Conservation (phyloP, 169 alveolate species). For the Plasmodium blacklocki region DNA sequence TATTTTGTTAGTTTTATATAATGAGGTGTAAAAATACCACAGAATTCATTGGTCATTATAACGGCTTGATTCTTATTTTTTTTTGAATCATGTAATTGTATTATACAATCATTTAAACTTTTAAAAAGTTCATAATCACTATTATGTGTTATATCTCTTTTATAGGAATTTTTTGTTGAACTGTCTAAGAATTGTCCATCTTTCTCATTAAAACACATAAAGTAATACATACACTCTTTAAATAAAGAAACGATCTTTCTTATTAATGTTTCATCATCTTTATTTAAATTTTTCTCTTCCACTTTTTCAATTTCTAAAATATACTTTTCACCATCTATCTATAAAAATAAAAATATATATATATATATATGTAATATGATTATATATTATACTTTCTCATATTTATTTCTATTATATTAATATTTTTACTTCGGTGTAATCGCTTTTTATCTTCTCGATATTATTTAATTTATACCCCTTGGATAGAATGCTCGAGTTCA, state of each 20-base stretch:
- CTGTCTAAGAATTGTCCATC: constrained; percentile 48
- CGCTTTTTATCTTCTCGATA: constrained; percentile 14
- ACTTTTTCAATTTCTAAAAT: constrained; percentile 47
- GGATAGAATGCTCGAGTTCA: constrained; percentile 21
- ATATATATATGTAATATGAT: no score
- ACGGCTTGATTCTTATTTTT: constrained; percentile 46
- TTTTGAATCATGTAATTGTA: constrained; percentile 56
- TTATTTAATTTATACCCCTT: constrained; percentile 43
- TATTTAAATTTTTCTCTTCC: constrained; percentile 20
- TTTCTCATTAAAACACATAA: constrained; percentile 65
- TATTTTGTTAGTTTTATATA: constrained; percentile 54
- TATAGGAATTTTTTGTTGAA: neutral
- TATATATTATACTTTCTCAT: neutral
- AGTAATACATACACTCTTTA: constrained; percentile 70
- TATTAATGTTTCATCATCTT: constrained; percentile 32
- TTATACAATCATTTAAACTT: constrained; percentile 69
- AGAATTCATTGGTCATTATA: constrained; percentile 67
- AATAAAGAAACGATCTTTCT: constrained; percentile 50
- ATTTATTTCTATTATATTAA: neutral
- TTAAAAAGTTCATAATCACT: constrained; percentile 65
- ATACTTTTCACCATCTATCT: constrained; percentile 19
- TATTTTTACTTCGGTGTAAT: constrained; percentile 18
- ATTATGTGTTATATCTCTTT: constrained; percentile 47
- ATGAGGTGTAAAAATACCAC: constrained; percentile 62
- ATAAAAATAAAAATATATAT: neutral